Evolutionary conservation across 305 asterid genomes (phyloP), one percentile per base, ranked within the genome.

Genomic region (Stenogyne calaminthoides): DNA sequence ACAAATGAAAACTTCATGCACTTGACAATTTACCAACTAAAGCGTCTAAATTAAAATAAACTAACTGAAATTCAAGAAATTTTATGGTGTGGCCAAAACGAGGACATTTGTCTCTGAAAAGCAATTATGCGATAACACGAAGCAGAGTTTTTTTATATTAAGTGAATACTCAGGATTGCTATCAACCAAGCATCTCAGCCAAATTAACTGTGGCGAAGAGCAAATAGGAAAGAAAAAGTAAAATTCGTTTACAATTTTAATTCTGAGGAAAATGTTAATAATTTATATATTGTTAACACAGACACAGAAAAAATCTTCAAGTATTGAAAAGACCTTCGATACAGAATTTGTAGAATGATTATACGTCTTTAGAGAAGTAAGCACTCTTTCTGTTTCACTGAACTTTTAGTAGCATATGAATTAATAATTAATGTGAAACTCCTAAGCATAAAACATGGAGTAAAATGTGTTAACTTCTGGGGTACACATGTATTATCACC

Each of bases 181-280:
- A 25, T 22, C 56, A 46, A 46, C 37, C 47, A 37, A 56, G 74
- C 55, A 69, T 69, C 65, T 34, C 59, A 58, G 39, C 47, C 59
- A 18, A 37, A 19, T 7, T 55, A 37, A 19, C 55, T 69, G 40
- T 37, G 61, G 5, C 19, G 27, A 27, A 19, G 8, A 69, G 54
- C 71, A 32, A 25, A 49, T 15, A 27, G 16, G 20, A 39, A 39
- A 20, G 16, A n/a, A 5, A 67, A 49, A 10, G 12, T 18, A 19
- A 10, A 46, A 42, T 6, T 10, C 3, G 55, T 14, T 46, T 27
- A 27, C 9, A 29, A 49, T 29, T 15, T n/a, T 22, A 62, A 27
- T 32, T 59, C 61, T 14, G 14, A 7, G 18, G 54, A 18, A 62
- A n/a, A n/a, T 27, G 29, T n/a, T 18, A 11, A 49, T 12, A 29